Evolutionary conservation across 148 eudicot genomes (phyloP).

Genomic region (Silene uniflora): DNA sequence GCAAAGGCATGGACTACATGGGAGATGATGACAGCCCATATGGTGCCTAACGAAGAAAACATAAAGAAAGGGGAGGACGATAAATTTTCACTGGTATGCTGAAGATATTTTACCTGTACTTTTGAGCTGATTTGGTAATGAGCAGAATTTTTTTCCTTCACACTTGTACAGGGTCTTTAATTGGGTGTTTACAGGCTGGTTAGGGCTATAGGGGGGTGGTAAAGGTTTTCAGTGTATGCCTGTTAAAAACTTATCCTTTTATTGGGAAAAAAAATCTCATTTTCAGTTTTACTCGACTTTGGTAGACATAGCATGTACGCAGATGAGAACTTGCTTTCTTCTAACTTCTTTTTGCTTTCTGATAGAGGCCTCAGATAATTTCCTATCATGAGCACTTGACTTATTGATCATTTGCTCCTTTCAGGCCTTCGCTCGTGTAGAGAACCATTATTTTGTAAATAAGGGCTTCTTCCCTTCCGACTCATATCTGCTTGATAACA

Average conservation of each 20-base stretch:
- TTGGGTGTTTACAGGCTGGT: not conserved
- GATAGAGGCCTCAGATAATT: not conserved
- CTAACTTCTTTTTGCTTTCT: not conserved
- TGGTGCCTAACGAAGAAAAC: conserved; percentile 70
- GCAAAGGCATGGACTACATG: conserved; percentile 97
- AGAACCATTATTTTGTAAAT: conserved; percentile 87
- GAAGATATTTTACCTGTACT: not conserved
- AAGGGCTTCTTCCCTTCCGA: conserved; percentile 83
- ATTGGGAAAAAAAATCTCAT: not conserved
- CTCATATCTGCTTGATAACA: conserved; percentile 75
- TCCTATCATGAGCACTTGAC: not conserved
- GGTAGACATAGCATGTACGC: not conserved
- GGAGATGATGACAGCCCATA: conserved; percentile 97
- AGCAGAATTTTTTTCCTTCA: not conserved
- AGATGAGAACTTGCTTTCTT: not conserved
- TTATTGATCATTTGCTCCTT: conserved; percentile 14
- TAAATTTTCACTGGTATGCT: conserved; percentile 67
- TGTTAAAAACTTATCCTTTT: not conserved
- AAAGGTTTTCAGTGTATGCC: not conserved
- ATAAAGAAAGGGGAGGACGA: conserved; percentile 83
- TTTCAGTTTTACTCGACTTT: not conserved
- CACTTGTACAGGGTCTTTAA: not conserved
- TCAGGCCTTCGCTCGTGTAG: conserved; percentile 97
- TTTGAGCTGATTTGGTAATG: not conserved
- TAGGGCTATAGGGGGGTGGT: not conserved